Conservation (phyloP, 495 filamentous ascomycete genomes). For the Penicillium subrubescens region DNA sequence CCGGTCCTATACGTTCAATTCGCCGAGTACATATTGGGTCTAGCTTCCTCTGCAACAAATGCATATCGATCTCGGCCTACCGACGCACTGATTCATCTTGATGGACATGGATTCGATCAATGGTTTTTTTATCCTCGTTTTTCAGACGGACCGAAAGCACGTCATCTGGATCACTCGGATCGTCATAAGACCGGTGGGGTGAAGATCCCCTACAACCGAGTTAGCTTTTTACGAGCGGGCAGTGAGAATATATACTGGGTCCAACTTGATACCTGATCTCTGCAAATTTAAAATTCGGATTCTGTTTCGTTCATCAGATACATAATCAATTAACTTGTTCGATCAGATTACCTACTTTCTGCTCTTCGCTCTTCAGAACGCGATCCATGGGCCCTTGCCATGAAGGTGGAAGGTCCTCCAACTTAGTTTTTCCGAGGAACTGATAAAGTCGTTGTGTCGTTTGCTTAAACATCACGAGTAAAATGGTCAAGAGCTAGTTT, state of each 20-base stretch:
- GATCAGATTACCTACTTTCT: neutral
- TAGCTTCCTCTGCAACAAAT: neutral
- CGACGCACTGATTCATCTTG: neutral
- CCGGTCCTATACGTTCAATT: neutral
- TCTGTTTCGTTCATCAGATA: neutral
- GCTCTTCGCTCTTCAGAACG: neutral
- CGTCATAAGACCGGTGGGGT: neutral
- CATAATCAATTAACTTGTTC: neutral
- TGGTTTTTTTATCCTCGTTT: neutral
- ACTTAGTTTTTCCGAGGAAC: neutral
- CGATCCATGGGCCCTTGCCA: neutral
- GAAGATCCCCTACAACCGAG: neutral
- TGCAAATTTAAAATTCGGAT: neutral
- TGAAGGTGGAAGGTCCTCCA: neutral
- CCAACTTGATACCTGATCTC: neutral
- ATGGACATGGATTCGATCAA: neutral
- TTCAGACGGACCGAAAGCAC: neutral
- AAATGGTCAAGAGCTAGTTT: neutral
- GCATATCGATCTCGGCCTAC: neutral
- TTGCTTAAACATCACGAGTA: neutral
- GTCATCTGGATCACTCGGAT: neutral
- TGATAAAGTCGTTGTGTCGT: neutral
- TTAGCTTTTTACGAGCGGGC: neutral
- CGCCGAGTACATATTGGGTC: neutral
- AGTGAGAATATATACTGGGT: neutral